Evolutionary conservation across 129 eudicot species (phyloP).

Genomic region (Logfia minima): DNA sequence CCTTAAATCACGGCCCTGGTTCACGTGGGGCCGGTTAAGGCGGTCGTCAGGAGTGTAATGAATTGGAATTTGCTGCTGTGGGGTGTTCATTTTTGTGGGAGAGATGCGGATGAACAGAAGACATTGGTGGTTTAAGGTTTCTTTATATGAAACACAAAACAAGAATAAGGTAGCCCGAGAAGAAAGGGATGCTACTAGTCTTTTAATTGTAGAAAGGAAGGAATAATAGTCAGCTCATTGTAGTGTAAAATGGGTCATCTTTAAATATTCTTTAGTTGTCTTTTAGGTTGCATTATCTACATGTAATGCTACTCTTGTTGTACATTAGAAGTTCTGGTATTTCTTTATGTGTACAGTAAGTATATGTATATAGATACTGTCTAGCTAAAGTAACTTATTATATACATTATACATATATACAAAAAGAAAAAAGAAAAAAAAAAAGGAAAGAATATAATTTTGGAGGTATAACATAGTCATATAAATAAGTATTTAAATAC

Average conservation of each 20-base stretch:
- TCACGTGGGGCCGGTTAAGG: constrained; percentile 27
- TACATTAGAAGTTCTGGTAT: constrained; percentile 22
- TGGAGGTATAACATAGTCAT: too few species aligned
- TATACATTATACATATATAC: too few species aligned
- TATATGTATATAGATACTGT: constrained; percentile 10
- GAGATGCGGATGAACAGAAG: constrained; percentile 25
- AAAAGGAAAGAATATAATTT: too few species aligned
- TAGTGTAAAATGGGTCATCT: constrained; percentile 34
- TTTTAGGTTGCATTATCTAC: background rate
- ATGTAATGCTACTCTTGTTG: constrained; percentile 19
- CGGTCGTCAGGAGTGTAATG: constrained; percentile 43
- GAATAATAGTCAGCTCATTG: constrained; percentile 33
- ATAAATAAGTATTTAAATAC: too few species aligned
- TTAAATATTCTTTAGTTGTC: constrained; percentile 15
- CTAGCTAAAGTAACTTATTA: constrained; percentile 1
- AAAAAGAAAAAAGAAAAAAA: too few species aligned
- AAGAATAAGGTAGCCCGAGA: constrained; percentile 35
- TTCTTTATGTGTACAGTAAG: constrained; percentile 17
- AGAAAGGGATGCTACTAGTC: constrained; percentile 31
- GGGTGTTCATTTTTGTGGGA: constrained; percentile 33
- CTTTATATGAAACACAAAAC: constrained; percentile 26
- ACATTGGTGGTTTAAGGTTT: constrained; percentile 24
- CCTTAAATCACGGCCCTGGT: constrained; percentile 32
- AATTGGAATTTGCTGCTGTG: constrained; percentile 38
- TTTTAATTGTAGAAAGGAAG: constrained; percentile 47